Percentiles rank a stretch among this genome's conserved stretches.
Evolutionary conservation across 2,329 filamentous ascomycete genomes (phyloP).

Genomic region (Salinomyces thailandicus): DNA sequence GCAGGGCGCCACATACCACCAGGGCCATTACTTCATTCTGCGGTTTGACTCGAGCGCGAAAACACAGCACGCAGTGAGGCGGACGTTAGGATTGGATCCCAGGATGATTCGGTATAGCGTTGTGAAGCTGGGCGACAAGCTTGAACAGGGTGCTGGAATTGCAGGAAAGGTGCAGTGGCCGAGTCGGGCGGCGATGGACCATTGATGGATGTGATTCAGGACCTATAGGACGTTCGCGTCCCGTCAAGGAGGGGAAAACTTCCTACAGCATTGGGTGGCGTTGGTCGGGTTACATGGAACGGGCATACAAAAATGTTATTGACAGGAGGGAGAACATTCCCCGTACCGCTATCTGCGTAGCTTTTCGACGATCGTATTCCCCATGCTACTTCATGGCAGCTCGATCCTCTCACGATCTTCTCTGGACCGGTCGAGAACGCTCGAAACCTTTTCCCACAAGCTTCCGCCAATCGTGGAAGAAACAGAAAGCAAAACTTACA

Average conservation of each 20-base stretch:
- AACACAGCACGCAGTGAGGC: conserved; percentile 64
- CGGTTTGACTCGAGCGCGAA: conserved; percentile 72
- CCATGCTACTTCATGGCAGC: too few relatives aligned
- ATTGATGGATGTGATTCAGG: neutral
- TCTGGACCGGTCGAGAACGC: too few relatives aligned
- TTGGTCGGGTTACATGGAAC: neutral
- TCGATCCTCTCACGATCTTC: too few relatives aligned
- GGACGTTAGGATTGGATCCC: conserved; percentile 73
- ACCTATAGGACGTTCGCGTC: neutral
- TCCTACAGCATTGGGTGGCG: neutral
- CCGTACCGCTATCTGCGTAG: neutral
- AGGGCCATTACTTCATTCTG: conserved; percentile 96
- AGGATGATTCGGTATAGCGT: conserved; percentile 78
- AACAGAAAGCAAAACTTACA: too few relatives aligned
- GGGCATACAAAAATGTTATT: neutral
- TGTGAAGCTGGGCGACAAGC: conserved; percentile 68
- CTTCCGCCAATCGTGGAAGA: too few relatives aligned
- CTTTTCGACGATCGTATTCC: too few relatives aligned
- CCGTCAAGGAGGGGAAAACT: neutral
- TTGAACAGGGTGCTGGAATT: conserved; percentile 51
- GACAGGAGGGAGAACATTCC: neutral
- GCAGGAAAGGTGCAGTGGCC: conserved; percentile 45
- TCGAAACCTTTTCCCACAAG: too few relatives aligned
- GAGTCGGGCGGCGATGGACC: conserved; percentile 3
- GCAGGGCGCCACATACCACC: conserved; percentile 71